phyloP scores from a whole-genome alignment of 2,329 filamentous ascomycete genomes.

The Madurella fahalii region DNA sequence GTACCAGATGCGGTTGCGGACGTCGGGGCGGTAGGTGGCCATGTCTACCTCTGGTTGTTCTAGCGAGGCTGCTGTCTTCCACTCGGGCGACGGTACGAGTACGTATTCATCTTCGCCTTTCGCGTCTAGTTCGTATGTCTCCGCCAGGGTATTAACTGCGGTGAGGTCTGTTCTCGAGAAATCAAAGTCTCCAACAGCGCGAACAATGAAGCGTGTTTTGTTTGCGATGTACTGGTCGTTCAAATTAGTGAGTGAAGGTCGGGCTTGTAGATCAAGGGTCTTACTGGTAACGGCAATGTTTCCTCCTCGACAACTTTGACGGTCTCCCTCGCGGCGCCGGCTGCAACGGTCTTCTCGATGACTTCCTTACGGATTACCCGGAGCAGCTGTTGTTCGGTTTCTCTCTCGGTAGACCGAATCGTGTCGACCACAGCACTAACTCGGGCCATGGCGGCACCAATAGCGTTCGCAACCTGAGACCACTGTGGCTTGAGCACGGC shows the following conservation, averaged over 20 bases:
- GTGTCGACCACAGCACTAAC: constrained; percentile 53
- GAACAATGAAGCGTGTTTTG: constrained; percentile 54
- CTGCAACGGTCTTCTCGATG: constrained; percentile 41
- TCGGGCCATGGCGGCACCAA: constrained; percentile 59
- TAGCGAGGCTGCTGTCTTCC: constrained; percentile 14
- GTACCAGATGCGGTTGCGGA: constrained; percentile 51
- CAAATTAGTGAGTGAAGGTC: neutral
- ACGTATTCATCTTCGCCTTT: constrained; percentile 29
- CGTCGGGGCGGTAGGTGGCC: constrained; percentile 44
- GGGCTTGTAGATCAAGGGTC: constrained; percentile 3
- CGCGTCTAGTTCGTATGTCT: neutral
- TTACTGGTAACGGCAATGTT: constrained; percentile 48
- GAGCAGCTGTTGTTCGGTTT: constrained; percentile 35
- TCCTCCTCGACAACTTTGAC: constrained; percentile 51
- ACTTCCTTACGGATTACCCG: constrained; percentile 39
- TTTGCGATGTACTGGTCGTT: constrained; percentile 43
- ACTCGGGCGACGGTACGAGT: constrained; percentile 8
- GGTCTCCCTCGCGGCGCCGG: constrained; percentile 42
- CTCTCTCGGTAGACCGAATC: constrained; percentile 45
- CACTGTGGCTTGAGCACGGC: constrained; percentile 53
- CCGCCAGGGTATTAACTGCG: neutral
- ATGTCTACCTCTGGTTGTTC: constrained; percentile 26
- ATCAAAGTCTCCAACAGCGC: constrained; percentile 57
- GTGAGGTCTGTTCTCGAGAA: constrained; percentile 33
- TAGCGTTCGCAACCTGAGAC: constrained; percentile 60